A percentile compares a stretch with the other conserved stretches of the same genome.
Evolutionary conservation across 2,329 filamentous ascomycete species (phyloP).

Genomic region (Cladophialophora chaetospira): DNA sequence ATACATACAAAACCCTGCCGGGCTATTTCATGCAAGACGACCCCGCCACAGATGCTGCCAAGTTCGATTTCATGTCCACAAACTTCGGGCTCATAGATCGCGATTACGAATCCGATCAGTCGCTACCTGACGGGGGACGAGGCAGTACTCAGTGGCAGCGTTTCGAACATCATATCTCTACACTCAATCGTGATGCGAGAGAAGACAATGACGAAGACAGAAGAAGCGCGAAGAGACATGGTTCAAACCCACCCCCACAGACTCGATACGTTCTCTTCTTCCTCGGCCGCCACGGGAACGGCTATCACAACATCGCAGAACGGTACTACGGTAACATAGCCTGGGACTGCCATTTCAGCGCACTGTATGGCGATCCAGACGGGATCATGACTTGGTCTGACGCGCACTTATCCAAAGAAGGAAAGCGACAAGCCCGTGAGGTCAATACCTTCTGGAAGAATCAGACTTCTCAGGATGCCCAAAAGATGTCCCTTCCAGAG

Average conservation of each 20-base stretch:
- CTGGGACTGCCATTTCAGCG: conserved; percentile 65
- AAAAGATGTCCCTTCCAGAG: conserved; percentile 56
- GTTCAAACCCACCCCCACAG: background rate
- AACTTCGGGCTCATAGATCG: conserved; percentile 55
- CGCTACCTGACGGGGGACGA: conserved; percentile 25
- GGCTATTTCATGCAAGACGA: conserved; percentile 49
- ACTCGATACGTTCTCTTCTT: conserved; percentile 59
- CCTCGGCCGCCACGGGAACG: conserved; percentile 63
- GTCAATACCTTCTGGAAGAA: conserved; percentile 53
- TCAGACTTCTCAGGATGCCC: conserved; percentile 44
- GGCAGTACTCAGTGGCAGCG: conserved; percentile 59
- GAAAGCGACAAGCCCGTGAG: conserved; percentile 54
- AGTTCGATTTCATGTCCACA: conserved; percentile 47
- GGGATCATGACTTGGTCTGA: conserved; percentile 59
- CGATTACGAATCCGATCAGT: conserved; percentile 45
- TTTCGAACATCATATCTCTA: conserved; percentile 52
- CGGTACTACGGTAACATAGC: conserved; percentile 58
- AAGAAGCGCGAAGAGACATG: conserved; percentile 1
- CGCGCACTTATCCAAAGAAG: conserved; percentile 57
- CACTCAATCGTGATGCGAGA: conserved; percentile 46
- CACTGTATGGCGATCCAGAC: conserved; percentile 55
- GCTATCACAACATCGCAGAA: conserved; percentile 64
- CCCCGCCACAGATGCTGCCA: conserved; percentile 45
- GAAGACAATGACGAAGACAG: background rate
- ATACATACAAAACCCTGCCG: conserved; percentile 23